Conservation (phyloP, 208 protist species). For the Leishmania gerbilli region DNA sequence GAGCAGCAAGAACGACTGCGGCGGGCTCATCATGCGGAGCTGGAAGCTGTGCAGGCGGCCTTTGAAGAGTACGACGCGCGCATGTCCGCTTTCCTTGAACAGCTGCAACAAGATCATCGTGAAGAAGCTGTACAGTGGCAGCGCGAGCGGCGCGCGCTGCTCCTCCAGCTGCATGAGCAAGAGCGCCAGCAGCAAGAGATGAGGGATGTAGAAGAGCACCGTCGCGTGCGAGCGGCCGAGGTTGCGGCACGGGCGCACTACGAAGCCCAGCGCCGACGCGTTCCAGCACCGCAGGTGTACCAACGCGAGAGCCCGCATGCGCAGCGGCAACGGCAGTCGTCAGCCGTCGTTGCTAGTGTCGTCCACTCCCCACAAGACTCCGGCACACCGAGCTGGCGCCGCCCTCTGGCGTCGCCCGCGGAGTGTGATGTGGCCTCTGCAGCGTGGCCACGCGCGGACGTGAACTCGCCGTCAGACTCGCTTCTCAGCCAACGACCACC, state of each 20-base stretch:
- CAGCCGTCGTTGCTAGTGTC: neutral
- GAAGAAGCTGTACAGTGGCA: slow-evolving; percentile 38
- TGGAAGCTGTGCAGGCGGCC: slow-evolving; percentile 42
- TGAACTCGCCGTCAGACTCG: neutral
- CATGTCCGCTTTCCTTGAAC: slow-evolving; percentile 45
- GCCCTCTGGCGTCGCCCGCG: neutral
- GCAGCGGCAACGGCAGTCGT: neutral
- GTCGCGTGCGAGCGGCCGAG: neutral
- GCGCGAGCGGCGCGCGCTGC: slow-evolving; percentile 36
- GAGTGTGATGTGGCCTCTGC: neutral
- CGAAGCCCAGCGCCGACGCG: slow-evolving; percentile 1
- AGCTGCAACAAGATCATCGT: slow-evolving; percentile 38
- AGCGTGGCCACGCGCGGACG: neutral
- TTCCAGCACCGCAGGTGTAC: neutral
- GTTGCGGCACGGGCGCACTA: slow-evolving; percentile 12
- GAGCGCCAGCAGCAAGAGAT: slow-evolving; percentile 4
- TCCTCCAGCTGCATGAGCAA: slow-evolving; percentile 31
- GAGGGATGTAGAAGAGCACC: neutral
- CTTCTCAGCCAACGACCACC: neutral
- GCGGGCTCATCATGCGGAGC: slow-evolving; percentile 34
- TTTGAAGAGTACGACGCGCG: slow-evolving; percentile 54
- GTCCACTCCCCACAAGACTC: neutral
- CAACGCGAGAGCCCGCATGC: neutral
- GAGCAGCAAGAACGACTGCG: slow-evolving; percentile 38
- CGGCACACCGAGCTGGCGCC: neutral